Evolutionary conservation across 1,139 yeast species (phyloP), one percentile per base, ranked within the genome.

Genomic region (Meyerozyma elateridarum): DNA sequence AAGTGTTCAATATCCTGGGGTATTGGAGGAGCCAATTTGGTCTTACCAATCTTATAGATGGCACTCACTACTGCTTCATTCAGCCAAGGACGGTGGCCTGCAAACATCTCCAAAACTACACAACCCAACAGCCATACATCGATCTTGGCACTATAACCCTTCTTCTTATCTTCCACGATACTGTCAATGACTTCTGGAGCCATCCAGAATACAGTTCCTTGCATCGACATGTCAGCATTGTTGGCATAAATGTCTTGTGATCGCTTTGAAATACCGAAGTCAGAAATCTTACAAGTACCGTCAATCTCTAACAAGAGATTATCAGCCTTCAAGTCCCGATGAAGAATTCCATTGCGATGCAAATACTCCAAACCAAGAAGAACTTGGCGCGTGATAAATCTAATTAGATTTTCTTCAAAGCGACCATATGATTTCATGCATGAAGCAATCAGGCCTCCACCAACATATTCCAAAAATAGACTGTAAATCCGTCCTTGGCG

Each of bases 171-270:
- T 48, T 74, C 79, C 4, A 77, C 79, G 22, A 77, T 79, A 45
- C 80, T 80, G 51, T 85, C 87, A 36, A 93, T 88, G 39, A 93
- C 96, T 54, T 93, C 99, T 0, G 99, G 99, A 0, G 99, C 99
- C 98, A 93, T 93, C 98, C 98, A 93, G 54, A 89, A 93, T 2
- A 93, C 89, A 0, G 98, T 89, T 14, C 99, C 99, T 58, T 93
- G 96, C 58, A 65, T 63, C 9, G 97, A 89, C 95, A 89, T 85
- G 37, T 87, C 96, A 2, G 96, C 89, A 47, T 85, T 81, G 51
- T 91, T 89, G 16, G 85, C 80, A 54, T 91, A 91, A 25, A 91
- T 85, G 52, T 91, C 91, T 40, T 77, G 73, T 0, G 95, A 84
- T 34, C 81, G 76, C 51, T 88, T 89, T 30, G 97, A 88, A 36